phyloP scores from a whole-genome alignment of 176 grass and related monocot genomes.

The Lolium perenne region DNA sequence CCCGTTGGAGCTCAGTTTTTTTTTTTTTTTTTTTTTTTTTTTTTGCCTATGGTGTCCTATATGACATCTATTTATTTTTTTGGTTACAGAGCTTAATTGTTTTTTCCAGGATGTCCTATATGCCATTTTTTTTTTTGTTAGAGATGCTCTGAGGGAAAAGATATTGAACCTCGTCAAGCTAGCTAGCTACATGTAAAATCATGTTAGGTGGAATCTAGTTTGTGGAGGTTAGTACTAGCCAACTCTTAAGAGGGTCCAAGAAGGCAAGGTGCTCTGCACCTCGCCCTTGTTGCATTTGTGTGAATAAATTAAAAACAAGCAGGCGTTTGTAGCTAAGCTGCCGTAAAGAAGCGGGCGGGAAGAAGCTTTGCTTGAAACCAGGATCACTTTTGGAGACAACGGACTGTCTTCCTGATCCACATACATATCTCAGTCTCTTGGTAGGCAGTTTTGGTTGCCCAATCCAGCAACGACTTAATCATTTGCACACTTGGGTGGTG shows the following conservation, averaged over 20 bases:
- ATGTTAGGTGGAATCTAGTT: neutral
- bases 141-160: neutral
- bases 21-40: too few relatives aligned
- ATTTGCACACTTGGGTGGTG: neutral
- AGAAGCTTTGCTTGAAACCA: slow-evolving; percentile 32
- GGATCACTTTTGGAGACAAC: neutral
- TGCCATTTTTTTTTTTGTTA: too few relatives aligned
- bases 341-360: neutral
- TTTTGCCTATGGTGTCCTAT: too few relatives aligned
- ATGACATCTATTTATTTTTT: too few relatives aligned
- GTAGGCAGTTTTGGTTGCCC: slow-evolving; percentile 18
- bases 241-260: neutral
- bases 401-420: neutral
- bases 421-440: neutral
- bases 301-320: neutral
- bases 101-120: too few relatives aligned
- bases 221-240: neutral
- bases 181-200: neutral
- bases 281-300: slow-evolving; percentile 18
- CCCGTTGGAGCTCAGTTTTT: too few relatives aligned
- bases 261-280: slow-evolving; percentile 20
- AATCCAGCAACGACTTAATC: slow-evolving; percentile 23
- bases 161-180: slow-evolving; percentile 1
- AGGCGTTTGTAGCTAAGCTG: neutral
- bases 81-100: too few relatives aligned